Conservation (phyloP, 345 rosid genomes). For the Linum lewisii region DNA sequence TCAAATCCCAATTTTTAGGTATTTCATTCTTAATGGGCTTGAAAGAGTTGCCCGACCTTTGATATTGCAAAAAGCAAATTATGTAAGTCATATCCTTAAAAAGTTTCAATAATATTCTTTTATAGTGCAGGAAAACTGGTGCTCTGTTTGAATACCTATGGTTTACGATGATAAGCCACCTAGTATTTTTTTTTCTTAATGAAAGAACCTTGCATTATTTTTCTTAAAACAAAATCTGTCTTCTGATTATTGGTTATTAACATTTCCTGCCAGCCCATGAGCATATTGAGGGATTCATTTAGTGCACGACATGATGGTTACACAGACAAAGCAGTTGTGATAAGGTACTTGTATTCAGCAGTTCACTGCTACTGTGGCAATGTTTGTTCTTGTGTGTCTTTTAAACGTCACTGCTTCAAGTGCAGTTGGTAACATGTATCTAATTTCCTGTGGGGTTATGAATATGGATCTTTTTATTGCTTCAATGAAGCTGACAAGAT, state of each 20-base stretch:
- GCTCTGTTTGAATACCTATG: not conserved
- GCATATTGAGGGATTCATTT: constrained; percentile 71
- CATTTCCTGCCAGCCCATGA: constrained; percentile 65
- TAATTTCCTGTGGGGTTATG: not conserved
- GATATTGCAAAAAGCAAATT: constrained; percentile 80
- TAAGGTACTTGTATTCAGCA: constrained; percentile 37
- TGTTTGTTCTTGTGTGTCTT: too few species aligned
- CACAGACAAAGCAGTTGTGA: constrained; percentile 75
- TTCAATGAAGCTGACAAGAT: not conserved
- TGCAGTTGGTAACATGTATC: not conserved
- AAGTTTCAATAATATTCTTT: not conserved
- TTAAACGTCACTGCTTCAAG: too few species aligned
- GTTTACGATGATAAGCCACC: not conserved
- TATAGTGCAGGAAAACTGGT: not conserved
- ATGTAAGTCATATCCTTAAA: constrained; percentile 41
- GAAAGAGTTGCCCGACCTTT: constrained; percentile 86
- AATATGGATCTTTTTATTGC: not conserved
- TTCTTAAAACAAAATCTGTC: constrained; percentile 4
- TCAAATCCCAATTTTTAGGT: constrained; percentile 32
- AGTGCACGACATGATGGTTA: constrained; percentile 77
- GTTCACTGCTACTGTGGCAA: too few species aligned
- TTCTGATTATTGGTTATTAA: constrained; percentile 13
- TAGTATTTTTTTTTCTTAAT: not conserved
- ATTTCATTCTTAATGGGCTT: constrained; percentile 82
- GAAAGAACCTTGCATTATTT: not conserved